Evolutionary conservation across 345 rosid species (phyloP).

Genomic region (Eucalyptus sp.): DNA sequence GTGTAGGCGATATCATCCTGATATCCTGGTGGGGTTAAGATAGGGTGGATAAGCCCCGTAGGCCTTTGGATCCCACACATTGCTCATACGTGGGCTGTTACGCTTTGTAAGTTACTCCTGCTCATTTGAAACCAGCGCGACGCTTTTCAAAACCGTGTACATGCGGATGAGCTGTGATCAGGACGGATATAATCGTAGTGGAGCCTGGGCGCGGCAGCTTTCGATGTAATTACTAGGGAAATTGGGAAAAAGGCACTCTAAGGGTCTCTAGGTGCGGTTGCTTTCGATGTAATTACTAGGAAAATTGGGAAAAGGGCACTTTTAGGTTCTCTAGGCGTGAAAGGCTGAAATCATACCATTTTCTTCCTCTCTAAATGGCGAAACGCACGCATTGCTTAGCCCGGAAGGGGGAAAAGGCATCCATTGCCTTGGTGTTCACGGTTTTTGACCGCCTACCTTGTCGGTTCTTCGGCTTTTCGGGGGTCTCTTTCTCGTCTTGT

Average conservation of each 20-base stretch:
- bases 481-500: no score
- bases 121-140: not conserved
- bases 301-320: not conserved
- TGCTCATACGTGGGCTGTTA: not conserved
- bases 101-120: not conserved
- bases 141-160: not conserved
- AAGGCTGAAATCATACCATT: not conserved
- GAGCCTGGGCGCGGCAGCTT: not conserved
- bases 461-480: not conserved
- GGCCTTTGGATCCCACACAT: no score
- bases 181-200: not conserved
- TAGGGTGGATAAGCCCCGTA: not conserved
- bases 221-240: not conserved
- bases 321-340: not conserved
- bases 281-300: not conserved
- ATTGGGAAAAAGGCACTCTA: not conserved
- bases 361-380: not conserved
- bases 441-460: not conserved
- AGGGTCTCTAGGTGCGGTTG: not conserved
- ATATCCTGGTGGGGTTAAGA: not conserved
- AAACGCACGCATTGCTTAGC: not conserved
- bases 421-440: not conserved
- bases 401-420: not conserved
- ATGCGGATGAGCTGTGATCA: rapidly evolving
- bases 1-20: not conserved